phyloP scores from a whole-genome alignment of 352 stramenopile genomes.

The Pythium rhizo-oryzae region DNA sequence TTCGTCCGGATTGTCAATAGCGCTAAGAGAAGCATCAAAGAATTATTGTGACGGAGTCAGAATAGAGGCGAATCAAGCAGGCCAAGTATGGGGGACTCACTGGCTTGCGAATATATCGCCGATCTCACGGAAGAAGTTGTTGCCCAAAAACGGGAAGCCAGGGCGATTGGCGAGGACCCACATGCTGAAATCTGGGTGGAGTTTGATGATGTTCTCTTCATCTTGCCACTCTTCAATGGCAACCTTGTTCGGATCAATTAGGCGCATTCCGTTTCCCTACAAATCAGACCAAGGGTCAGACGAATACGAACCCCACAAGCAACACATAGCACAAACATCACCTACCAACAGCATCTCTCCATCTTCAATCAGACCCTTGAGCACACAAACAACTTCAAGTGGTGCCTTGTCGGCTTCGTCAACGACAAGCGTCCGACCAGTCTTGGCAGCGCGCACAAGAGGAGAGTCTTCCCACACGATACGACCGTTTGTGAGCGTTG shows the following conservation, averaged over 20 bases:
- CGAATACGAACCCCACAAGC: background rate
- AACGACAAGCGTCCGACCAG: slow-evolving; percentile 92
- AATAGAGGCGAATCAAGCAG: background rate
- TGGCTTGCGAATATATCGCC: slow-evolving; percentile 94
- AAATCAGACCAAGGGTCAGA: background rate
- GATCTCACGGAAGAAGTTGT: slow-evolving; percentile 95
- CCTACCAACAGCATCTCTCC: slow-evolving; percentile 92
- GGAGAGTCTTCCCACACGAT: slow-evolving; percentile 94
- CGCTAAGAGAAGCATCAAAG: slow-evolving; percentile 20
- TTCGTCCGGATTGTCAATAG: slow-evolving; percentile 91
- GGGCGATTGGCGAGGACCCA: slow-evolving; percentile 96
- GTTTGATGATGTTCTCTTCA: slow-evolving; percentile 81
- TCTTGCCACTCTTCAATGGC: slow-evolving; percentile 62
- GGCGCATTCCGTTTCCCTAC: slow-evolving; percentile 86
- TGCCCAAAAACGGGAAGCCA: slow-evolving; percentile 97
- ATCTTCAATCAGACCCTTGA: slow-evolving; percentile 97
- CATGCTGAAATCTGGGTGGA: slow-evolving; percentile 94
- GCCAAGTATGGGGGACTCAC: slow-evolving; percentile 36
- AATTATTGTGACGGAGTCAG: background rate
- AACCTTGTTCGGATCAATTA: slow-evolving; percentile 77
- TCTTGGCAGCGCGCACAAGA: slow-evolving; percentile 92
- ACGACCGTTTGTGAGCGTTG: slow-evolving; percentile 85
- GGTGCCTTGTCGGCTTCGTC: slow-evolving; percentile 98
- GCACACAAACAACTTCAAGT: slow-evolving; percentile 94
- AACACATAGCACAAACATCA: background rate